Evolutionary conservation across 2,329 filamentous ascomycete species (phyloP), one percentile per base, ranked within the genome.

Genomic region (Ramularia endophylla): DNA sequence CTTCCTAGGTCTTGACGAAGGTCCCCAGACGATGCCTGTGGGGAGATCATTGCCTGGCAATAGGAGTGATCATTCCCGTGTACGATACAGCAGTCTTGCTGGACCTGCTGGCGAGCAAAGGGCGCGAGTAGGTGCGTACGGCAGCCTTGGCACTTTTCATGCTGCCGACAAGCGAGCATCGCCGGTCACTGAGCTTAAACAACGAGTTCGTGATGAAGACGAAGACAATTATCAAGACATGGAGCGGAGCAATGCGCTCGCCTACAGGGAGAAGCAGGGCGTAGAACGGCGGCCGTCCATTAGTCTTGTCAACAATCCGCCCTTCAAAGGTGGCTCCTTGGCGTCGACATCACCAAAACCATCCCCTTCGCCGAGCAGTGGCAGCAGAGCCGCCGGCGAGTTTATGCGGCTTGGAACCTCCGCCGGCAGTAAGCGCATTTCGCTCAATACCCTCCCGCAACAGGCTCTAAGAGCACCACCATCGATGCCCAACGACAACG

Each of bases 311-410:
- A 94, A 87, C 1, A 95, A 95, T 56, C 87, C 94, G 54, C 89
- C 90, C 0, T 98, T 98, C 71, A 98, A 98, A 65, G 87, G 89
- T 11, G 90, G 90, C 8, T 94, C 90, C 1, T 71, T 97, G n/a
- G 4, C 90, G 71, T 74, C 54, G 1, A n/a, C 22, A 25, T 55
- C 53, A 13, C 50, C 56, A 30, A 51, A 51, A 27, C 51, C 54
- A 29, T 70, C 70, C n/a, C 66, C 68, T 5, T 79, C 75, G 6
- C 76, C 75, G 20, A 68, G 39, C 11, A 36, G 47, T 17, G 22
- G 22, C 11, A 25, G 22, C 22, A 25, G 22, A 25, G 22, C 22
- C 22, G 22, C 22, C 11, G 13, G 13, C 33, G 33, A 36, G 18
- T 36, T 36, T 19, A n/a, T 19, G 19, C 33, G 33, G 6, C 13